These are phyloP conservation scores for Rasamsonia emersonii DNA, from an alignment of 2,329 filamentous ascomycete species.

Conservation along the genomic window DNA sequence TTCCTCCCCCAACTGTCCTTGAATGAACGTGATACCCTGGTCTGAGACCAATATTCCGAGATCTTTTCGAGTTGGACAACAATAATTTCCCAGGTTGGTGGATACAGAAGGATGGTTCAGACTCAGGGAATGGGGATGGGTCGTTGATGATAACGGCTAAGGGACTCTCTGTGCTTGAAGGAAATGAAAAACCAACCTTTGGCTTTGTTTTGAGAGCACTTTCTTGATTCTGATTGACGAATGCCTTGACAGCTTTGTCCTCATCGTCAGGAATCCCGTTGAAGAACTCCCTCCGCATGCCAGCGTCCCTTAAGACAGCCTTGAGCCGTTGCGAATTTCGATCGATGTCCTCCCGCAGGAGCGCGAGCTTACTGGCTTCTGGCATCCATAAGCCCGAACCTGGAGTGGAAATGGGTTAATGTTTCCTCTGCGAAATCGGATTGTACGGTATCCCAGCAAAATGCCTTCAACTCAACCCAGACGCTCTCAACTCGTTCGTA, in stretches of 20 bases:
- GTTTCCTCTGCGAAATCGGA: background rate
- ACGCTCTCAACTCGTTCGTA: no score
- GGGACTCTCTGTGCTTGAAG: no score
- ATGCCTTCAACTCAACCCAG: no score
- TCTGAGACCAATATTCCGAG: no score
- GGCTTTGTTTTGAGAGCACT: constrained; percentile 78
- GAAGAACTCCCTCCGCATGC: constrained; percentile 58
- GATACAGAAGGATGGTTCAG: no score
- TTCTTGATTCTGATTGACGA: constrained; percentile 59
- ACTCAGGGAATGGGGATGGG: background rate
- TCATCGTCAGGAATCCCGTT: constrained; percentile 46
- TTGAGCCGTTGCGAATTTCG: constrained; percentile 62
- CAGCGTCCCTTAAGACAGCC: constrained; percentile 51
- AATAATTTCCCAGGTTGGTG: no score
- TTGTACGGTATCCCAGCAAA: background rate
- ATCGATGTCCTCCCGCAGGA: constrained; percentile 67
- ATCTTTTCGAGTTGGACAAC: no score
- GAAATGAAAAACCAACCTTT: constrained; percentile 51
- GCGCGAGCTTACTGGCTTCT: constrained; percentile 55
- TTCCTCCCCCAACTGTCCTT: no score
- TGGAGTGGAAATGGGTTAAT: constrained; percentile 21
- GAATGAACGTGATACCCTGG: no score
- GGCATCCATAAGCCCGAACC: constrained; percentile 77
- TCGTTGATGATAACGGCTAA: background rate
- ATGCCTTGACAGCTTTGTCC: constrained; percentile 58